These are phyloP conservation scores for Rhytidhysteron rufulum DNA, from an alignment of 2,329 filamentous ascomycete species.

Conservation along the genomic window DNA sequence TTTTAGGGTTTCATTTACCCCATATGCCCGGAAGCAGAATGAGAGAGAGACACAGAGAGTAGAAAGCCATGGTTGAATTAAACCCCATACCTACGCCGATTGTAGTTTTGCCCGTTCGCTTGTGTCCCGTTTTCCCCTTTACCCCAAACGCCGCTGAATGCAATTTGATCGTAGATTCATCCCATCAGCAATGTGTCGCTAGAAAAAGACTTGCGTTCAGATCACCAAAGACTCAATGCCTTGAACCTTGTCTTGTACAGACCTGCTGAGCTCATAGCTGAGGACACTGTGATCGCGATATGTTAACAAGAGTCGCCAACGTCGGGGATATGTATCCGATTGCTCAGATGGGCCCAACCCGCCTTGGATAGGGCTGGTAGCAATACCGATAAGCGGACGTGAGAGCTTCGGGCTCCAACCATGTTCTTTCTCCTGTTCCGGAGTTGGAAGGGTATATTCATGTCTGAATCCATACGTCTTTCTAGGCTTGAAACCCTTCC, in stretches of 20 bases:
- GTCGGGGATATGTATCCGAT: constrained; percentile 19
- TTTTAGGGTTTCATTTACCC: no score
- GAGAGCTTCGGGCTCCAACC: constrained; percentile 40
- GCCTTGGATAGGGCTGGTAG: constrained; percentile 61
- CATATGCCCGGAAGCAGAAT: no score
- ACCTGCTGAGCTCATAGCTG: constrained; percentile 60
- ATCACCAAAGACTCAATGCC: constrained; percentile 21
- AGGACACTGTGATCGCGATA: constrained; percentile 67
- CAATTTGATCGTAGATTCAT: no score
- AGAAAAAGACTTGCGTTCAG: no score
- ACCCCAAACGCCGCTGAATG: no score
- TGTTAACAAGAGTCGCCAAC: constrained; percentile 68
- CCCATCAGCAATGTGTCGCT: no score
- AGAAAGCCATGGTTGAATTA: no score
- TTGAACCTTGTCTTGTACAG: constrained; percentile 6
- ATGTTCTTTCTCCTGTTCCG: constrained; percentile 48
- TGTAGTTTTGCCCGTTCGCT: no score
- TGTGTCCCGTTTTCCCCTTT: no score
- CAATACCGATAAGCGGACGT: constrained; percentile 60
- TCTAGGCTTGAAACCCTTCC: constrained; percentile 42
- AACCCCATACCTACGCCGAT: no score
- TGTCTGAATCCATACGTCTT: constrained; percentile 48
- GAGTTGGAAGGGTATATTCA: constrained; percentile 54
- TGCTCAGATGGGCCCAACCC: constrained; percentile 20
- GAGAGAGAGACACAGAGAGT: no score